A percentile compares a stretch with the other conserved stretches of the same genome.
These are phyloP conservation scores for Hypoxylon subgilvum DNA, from an alignment of 495 filamentous ascomycete species.

Conservation along the genomic window DNA sequence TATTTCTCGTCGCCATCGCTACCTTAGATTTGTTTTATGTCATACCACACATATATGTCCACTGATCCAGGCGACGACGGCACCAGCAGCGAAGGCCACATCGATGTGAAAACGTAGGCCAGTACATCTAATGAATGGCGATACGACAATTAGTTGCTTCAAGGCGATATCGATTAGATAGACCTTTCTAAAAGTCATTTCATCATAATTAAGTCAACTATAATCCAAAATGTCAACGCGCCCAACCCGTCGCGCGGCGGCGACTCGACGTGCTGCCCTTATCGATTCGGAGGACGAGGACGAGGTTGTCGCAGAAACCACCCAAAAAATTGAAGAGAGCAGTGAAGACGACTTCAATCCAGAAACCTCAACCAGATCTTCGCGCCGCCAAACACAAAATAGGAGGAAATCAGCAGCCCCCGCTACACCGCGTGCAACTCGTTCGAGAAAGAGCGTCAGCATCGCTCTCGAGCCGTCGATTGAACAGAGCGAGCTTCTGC, in stretches of 20 bases:
- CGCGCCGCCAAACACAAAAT: conserved; percentile 50
- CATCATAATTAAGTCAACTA: too few species aligned
- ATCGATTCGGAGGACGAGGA: conserved; percentile 78
- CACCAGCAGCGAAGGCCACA: too few species aligned
- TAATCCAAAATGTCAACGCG: conserved; percentile 67
- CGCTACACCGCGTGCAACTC: conserved; percentile 47
- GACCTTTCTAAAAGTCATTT: too few species aligned
- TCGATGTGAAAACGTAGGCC: too few species aligned
- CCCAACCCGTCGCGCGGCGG: conserved; percentile 72
- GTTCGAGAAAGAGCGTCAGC: conserved; percentile 46
- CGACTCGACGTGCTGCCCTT: conserved; percentile 69
- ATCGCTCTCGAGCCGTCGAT: conserved; percentile 45
- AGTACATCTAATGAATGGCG: too few species aligned
- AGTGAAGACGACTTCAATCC: conserved; percentile 82
- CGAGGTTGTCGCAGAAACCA: conserved; percentile 65
- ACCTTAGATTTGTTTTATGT: too few species aligned
- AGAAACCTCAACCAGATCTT: conserved; percentile 57
- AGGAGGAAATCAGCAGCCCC: conserved; percentile 62
- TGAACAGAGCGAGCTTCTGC: conserved; percentile 65
- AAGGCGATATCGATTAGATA: neutral
- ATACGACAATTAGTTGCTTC: too few species aligned
- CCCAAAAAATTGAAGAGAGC: conserved; percentile 64
- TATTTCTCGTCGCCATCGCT: conserved; percentile 26
- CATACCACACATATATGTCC: too few species aligned
- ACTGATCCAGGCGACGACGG: neutral